These are phyloP conservation scores for Aspergillus sp. DNA, from an alignment of 2,329 filamentous ascomycete species.

Conservation along the genomic window DNA sequence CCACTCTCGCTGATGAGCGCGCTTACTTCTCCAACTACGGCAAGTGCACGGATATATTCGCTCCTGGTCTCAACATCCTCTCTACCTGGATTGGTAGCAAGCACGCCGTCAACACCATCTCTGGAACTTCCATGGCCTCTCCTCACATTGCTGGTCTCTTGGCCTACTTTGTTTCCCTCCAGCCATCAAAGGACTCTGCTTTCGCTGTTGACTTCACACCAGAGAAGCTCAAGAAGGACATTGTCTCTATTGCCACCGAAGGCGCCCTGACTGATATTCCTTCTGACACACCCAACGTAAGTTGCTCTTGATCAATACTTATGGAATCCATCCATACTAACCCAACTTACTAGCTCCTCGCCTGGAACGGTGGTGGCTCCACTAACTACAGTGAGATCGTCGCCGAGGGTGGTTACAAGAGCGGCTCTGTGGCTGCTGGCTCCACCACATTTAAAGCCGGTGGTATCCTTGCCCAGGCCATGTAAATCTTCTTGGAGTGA, in stretches of 20 bases:
- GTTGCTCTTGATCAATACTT: constrained; percentile 23
- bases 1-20: constrained; percentile 88
- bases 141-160: constrained; percentile 95
- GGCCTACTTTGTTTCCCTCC: constrained; percentile 96
- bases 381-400: constrained; percentile 88
- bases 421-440: not conserved
- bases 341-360: constrained; percentile 62
- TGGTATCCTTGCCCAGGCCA: constrained; percentile 12
- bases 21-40: constrained; percentile 99
- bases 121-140: constrained; percentile 98
- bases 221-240: constrained; percentile 85
- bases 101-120: constrained; percentile 97
- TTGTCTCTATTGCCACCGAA: constrained; percentile 79
- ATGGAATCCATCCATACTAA: constrained; percentile 22
- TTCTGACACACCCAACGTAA: constrained; percentile 77
- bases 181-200: constrained; percentile 84
- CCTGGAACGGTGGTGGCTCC: constrained; percentile 97
- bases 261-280: constrained; percentile 80
- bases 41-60: constrained; percentile 99
- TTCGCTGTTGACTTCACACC: constrained; percentile 90
- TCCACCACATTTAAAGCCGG: constrained; percentile 10
- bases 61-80: constrained; percentile 91
- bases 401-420: constrained; percentile 69
- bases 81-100: constrained; percentile 99
- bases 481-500: constrained; percentile 3